Base-by-base conservation (phyloP, 2,329 filamentous ascomycete genomes). In the Fusarium acutatum region DNA sequence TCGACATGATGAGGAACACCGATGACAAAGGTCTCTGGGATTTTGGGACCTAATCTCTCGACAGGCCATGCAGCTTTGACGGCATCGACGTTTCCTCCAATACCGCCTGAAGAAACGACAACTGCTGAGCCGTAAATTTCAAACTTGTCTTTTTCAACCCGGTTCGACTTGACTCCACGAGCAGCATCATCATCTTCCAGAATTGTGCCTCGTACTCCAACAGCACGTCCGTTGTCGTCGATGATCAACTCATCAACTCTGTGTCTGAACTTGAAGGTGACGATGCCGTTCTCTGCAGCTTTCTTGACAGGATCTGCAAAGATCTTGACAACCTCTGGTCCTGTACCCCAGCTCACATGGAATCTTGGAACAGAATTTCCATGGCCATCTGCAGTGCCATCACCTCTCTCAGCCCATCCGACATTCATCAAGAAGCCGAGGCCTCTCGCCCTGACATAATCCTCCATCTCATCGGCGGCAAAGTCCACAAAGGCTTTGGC, bases 1-100 rank as follows among this genome's bases (percentile, higher is more conserved):
- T 91, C 89, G n/a, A 91, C 89, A 71, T 91, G 88, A 1, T 88
- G 88, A 1, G 89, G 89, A 6, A 91, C 89, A 13, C 89, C 89
- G 20, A 90, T 78, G 46, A 91, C 88, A 70, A 91, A 90, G 69
- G 82, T 83, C 68, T 87, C 79, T 0, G 89, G 89, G 1, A 89
- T 83, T 41, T 85, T 85, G 44, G 88, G 86, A 0, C 89, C 89
- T 4, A 91, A 81, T 3, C 88, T 83, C 47, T 90, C 87, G 2
- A 87, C 66, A 0, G 89, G 89, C 89, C 89, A 91, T 5, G 82
- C 84, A 43, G 85, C 83, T 76, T 88, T 89, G 59, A 91, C 87
- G 5, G 87, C 85, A 3, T 90, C 89, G n/a, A 90, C 82, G 62
- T 91, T 88, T 24, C 89, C 89, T 20, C 89, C 89, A 46, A 91